Evolutionary conservation across 2,329 filamentous ascomycete genomes (phyloP).

Genomic region (Neofusicoccum sp.): DNA sequence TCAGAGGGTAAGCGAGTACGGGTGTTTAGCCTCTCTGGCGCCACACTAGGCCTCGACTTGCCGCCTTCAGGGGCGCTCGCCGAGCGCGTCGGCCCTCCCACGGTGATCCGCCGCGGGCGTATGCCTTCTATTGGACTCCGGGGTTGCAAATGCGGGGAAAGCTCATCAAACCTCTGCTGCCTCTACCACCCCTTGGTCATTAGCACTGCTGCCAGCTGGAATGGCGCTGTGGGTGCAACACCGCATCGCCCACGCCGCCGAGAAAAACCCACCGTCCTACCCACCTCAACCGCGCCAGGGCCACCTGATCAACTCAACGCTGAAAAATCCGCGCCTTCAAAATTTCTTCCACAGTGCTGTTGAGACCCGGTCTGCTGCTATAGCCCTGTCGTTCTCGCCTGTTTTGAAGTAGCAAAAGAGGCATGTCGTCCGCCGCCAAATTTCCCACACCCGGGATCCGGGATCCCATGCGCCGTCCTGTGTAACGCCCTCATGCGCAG

Average conservation of each 20-base stretch:
- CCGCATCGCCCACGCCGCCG: neutral
- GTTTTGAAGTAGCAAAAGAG: neutral
- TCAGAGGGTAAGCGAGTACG: slow-evolving; percentile 10
- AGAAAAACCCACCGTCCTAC: neutral
- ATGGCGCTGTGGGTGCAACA: too few species aligned
- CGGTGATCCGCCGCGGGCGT: neutral
- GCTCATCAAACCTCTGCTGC: slow-evolving; percentile 8
- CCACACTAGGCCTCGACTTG: slow-evolving; percentile 3
- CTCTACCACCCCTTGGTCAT: neutral
- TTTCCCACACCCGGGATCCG: neutral
- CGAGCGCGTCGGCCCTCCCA: slow-evolving; percentile 14
- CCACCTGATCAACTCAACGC: neutral
- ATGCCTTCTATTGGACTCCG: slow-evolving; percentile 7
- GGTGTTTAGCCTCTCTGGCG: neutral
- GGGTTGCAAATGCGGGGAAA: slow-evolving; percentile 16
- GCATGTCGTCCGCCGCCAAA: neutral
- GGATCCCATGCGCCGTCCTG: slow-evolving; percentile 8
- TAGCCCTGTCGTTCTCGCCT: neutral
- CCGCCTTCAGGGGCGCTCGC: neutral
- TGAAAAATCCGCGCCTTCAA: neutral
- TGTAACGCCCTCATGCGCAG: neutral
- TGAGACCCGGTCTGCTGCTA: neutral
- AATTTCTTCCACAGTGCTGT: neutral
- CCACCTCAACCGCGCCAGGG: neutral
- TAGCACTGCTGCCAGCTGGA: neutral